These are phyloP conservation scores for Sarocladium kiliense DNA, from an alignment of 2,329 filamentous ascomycete species.

Conservation along the genomic window DNA sequence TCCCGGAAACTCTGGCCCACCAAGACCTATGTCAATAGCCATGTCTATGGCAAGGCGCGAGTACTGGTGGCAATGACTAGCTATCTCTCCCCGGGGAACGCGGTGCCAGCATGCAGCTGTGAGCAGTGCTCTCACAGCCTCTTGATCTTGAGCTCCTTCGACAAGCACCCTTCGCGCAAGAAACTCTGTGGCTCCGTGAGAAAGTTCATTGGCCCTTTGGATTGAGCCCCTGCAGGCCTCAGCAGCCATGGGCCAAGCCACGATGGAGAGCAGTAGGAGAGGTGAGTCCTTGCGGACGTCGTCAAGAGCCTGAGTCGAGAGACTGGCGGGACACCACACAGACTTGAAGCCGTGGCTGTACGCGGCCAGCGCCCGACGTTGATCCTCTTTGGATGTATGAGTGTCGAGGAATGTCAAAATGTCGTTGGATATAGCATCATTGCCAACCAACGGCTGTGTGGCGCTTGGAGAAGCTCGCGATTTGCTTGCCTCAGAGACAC, in stretches of 20 bases:
- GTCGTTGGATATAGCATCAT: not conserved
- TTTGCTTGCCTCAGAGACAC: not conserved
- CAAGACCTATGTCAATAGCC: constrained; percentile 5
- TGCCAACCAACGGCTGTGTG: not conserved
- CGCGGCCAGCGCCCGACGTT: not conserved
- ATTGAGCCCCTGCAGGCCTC: not conserved
- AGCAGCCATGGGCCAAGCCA: not conserved
- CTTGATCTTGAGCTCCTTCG: not conserved
- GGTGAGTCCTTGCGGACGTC: not conserved
- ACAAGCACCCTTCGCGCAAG: not conserved
- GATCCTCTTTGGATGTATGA: not conserved
- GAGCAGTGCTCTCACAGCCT: not conserved
- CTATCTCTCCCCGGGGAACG: constrained; percentile 1
- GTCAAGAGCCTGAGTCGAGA: not conserved
- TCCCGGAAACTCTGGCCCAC: not conserved
- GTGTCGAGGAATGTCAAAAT: not conserved
- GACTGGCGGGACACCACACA: not conserved
- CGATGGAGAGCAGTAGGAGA: not conserved
- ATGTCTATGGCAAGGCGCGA: not conserved
- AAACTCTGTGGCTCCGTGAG: not conserved
- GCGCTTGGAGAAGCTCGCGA: not conserved
- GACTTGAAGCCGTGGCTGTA: constrained; percentile 4
- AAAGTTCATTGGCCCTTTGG: not conserved
- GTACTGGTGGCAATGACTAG: constrained; percentile 4
- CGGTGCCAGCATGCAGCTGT: not conserved